These are phyloP conservation scores for Trypanosoma congolense DNA, from an alignment of 208 protist genomes.

Conservation along the genomic window DNA sequence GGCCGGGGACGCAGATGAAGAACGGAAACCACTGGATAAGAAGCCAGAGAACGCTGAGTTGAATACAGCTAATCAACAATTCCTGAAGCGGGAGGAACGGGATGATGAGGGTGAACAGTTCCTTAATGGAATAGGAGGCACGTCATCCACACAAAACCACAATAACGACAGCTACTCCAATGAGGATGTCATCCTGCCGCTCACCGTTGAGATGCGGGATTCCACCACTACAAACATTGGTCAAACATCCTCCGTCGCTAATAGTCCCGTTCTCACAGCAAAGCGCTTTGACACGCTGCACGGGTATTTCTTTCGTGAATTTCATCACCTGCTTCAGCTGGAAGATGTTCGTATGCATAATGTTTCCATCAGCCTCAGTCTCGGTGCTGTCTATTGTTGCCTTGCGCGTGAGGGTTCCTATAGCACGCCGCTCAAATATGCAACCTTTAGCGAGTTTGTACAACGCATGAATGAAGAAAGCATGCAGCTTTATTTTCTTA, in stretches of 20 bases:
- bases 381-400: constrained; percentile 82
- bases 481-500: constrained; percentile 85
- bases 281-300: constrained; percentile 55
- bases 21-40: too few species aligned
- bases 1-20: too few species aligned
- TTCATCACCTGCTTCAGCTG: constrained; percentile 54
- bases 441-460: constrained; percentile 77
- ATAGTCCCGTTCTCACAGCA: constrained; percentile 70
- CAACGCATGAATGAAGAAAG: constrained; percentile 83
- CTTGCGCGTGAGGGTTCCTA: constrained; percentile 67
- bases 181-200: constrained; percentile 22
- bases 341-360: constrained; percentile 72
- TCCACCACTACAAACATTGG: constrained; percentile 20
- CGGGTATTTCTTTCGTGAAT: constrained; percentile 71
- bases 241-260: constrained; percentile 39
- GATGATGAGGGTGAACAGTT: neutral
- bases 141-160: constrained; percentile 6
- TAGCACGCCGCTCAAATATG: constrained; percentile 74
- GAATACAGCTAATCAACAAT: too few species aligned
- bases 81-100: too few species aligned
- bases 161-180: constrained; percentile 31
- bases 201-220: constrained; percentile 20
- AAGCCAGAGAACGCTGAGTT: too few species aligned
- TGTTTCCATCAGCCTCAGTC: constrained; percentile 68
- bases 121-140: neutral